These are phyloP conservation scores for Cinnamomum chago DNA, from an alignment of 164 flowering plant species.

Conservation along the genomic window DNA sequence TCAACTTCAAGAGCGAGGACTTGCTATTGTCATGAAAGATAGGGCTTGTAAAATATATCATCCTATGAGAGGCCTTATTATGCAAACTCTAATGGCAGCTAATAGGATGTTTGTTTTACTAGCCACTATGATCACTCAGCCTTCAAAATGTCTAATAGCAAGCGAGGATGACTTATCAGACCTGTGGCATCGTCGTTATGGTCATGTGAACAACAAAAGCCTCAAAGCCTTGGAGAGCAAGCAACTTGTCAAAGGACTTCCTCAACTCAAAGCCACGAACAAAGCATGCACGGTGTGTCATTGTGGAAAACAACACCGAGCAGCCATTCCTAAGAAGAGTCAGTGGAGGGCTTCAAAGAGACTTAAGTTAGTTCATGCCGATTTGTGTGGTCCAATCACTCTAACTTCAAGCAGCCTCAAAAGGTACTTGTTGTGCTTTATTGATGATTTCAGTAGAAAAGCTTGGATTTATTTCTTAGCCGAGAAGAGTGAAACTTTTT, in stretches of 20 bases:
- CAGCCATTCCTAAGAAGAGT: not conserved
- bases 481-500: too few species aligned
- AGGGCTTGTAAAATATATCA: not conserved
- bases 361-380: not conserved
- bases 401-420: not conserved
- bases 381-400: slow-evolving; percentile 1
- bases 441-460: not conserved
- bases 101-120: not conserved
- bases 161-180: not conserved
- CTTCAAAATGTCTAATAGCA: not conserved
- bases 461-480: not conserved
- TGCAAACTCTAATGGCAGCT: not conserved
- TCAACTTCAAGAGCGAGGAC: not conserved
- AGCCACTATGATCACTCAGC: too few species aligned
- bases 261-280: not conserved
- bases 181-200: not conserved
- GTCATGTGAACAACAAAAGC: not conserved
- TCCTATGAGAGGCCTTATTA: not conserved
- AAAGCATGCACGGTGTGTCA: not conserved
- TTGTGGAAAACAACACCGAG: not conserved
- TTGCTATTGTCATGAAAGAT: not conserved
- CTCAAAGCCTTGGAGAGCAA: not conserved
- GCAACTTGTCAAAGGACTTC: not conserved
- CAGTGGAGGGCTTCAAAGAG: not conserved
- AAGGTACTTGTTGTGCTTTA: not conserved